Base-by-base conservation (phyloP, 768 basidiomycete genomes). In the Phylloporus arenicola region DNA sequence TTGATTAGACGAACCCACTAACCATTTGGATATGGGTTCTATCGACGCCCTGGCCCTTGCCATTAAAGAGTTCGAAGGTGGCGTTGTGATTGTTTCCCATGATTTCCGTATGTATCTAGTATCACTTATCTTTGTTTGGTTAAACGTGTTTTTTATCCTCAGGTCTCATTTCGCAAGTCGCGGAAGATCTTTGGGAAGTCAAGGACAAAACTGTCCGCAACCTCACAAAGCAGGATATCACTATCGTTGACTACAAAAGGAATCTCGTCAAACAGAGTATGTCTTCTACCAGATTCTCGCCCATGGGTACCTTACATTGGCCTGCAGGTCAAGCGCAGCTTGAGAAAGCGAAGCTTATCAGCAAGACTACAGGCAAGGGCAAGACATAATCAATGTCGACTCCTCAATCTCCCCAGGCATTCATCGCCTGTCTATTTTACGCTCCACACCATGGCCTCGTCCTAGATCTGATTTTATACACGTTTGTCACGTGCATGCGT, bases 161-260 rank as follows among this genome's bases (percentile, higher is more conserved):
- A 91, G 88, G 89, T 61, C 83, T 98, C 57, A 97, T 98, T 70
- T 88, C 87, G 44, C 94, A 98, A 73, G 95, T 99, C 33, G 96
- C 95, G 34, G 90, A 98, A 66, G 95, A 98, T 68, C 83, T 99
- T 8, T 99, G 96, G 96, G 96, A 99, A 69, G 96, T 99, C 48
- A 91, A 92, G 64, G 80, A 92, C 67, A 86, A 86, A 71, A 92
- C 89, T 64, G 92, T 99, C 67, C 79, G 79, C 68, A 96, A 97
- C 72, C 71, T 99, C 54, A 88, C 93, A 22, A 93, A 86, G 75
- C 75, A 82, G 59, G 93, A 92, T 57, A 92, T 97, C 64, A 84
- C 81, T 44, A 97, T 98, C 64, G 73, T 88, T 29, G 88, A 93
- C 68, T 98, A 97, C 77, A 98, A 98, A 80, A 85, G 79, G 72